phyloP scores from a whole-genome alignment of 1,284 basidiomycete species.

The Bondarzewia mesenterica region DNA sequence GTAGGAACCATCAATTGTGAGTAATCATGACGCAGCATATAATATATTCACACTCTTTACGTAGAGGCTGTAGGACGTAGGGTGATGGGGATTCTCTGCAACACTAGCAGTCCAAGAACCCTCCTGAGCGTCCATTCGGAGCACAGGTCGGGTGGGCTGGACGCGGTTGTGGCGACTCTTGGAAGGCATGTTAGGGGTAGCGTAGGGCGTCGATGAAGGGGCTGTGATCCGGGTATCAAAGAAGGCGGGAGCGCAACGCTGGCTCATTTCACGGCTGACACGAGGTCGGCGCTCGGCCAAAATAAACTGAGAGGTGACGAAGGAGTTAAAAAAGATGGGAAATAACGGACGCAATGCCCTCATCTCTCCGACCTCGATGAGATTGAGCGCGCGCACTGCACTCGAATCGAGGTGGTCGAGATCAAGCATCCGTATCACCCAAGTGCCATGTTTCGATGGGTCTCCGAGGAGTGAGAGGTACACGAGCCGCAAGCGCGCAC shows the following conservation, averaged over 20 bases:
- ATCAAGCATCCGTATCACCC: conserved; percentile 81
- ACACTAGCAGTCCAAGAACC: conserved; percentile 46
- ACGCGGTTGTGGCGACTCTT: not conserved
- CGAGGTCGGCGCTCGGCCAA: too few relatives aligned
- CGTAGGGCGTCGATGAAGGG: not conserved
- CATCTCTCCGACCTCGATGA: conserved; percentile 60
- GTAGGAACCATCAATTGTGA: conserved; percentile 23
- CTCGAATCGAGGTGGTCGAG: conserved; percentile 91
- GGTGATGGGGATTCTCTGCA: conserved; percentile 36
- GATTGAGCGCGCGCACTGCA: conserved; percentile 84
- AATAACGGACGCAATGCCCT: conserved; percentile 10
- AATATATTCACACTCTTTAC: conserved; percentile 34
- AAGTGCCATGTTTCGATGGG: conserved; percentile 76
- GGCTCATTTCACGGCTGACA: too few relatives aligned
- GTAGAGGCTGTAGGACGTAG: conserved; percentile 35
- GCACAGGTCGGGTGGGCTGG: conserved; percentile 5
- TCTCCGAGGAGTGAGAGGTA: conserved; percentile 86
- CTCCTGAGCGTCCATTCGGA: conserved; percentile 30
- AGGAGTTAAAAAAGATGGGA: too few relatives aligned
- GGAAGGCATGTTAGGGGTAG: not conserved
- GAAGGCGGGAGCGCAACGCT: too few relatives aligned
- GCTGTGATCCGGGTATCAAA: not conserved
- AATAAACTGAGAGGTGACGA: too few relatives aligned
- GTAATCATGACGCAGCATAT: conserved; percentile 6
- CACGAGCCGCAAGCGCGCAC: conserved; percentile 70